Base-by-base conservation (phyloP, 176 grass and related monocot genomes). In the Phoenix dactylifera region DNA sequence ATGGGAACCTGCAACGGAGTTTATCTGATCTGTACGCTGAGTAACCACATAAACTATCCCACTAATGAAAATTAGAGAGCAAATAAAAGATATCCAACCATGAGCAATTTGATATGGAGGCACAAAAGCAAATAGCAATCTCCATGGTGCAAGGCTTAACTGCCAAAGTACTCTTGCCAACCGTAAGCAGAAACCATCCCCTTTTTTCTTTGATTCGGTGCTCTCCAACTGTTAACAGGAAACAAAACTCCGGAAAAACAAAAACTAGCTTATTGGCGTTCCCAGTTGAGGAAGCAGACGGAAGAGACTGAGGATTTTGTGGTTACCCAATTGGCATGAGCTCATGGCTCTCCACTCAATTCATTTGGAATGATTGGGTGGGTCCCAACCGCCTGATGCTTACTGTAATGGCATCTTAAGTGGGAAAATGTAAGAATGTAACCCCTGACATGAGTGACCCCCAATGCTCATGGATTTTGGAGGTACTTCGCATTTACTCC, bases 11-110 rank as follows among this genome's bases (percentile, higher is more conserved):
- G 90, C 90, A 74, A 82, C 83, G 6, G 77, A 95, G 68, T 86
- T 95, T 61, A 95, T 95, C 56, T 86, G 82, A 79, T 95, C 90
- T 28, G 90, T 90, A 54, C 90, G 62, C 70, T 84, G 84, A 59
- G 90, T 95, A 54, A 95, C 90, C 49, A 74, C 83, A 63, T 86
- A 95, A 58, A 86, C 83, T 72, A 95, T 95, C 22, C 77, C 86
- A 54, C 86, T 95, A 69, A 89, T 89, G 63, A 89, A 89, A 16
- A 53, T 24, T 24, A 95, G 77, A 28, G 80, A 84, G 57, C 71
- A 80, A 19, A 87, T 74, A 65, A 95, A 95, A 64, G 90, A 74
- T 15, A 95, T 53, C 90, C 90, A 95, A 35, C 86, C 90, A 63
- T 89, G 83, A 29, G 80, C 67, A 64, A 95, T 82, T 54, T 87